Evolutionary conservation across 2,329 filamentous ascomycete species (phyloP).

Genomic region (Sporothrix mexicana): DNA sequence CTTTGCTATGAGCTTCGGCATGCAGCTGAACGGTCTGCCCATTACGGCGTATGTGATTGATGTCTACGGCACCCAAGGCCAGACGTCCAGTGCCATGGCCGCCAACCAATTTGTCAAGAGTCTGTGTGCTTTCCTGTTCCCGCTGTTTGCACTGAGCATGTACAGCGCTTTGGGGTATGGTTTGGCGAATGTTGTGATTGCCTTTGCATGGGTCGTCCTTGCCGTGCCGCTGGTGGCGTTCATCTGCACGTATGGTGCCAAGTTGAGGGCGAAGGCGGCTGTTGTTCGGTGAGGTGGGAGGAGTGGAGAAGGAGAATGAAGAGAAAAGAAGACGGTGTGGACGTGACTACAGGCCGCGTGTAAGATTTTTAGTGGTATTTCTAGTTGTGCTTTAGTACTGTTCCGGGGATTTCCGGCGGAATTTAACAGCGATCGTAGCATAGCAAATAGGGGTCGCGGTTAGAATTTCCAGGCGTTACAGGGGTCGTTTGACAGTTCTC

Average conservation of each 20-base stretch:
- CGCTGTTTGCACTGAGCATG: slow-evolving; percentile 54
- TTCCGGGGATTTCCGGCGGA: neutral
- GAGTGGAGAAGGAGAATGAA: neutral
- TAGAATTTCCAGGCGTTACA: neutral
- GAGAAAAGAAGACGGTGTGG: too few species aligned
- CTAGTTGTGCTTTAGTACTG: neutral
- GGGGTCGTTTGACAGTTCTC: neutral
- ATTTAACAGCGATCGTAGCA: neutral
- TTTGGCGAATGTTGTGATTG: neutral
- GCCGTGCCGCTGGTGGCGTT: neutral
- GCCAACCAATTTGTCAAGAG: slow-evolving; percentile 54
- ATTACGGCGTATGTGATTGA: slow-evolving; percentile 53
- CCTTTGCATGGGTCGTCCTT: neutral
- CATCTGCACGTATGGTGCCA: neutral
- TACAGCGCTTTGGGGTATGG: slow-evolving; percentile 40
- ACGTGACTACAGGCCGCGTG: neutral
- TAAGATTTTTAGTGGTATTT: neutral
- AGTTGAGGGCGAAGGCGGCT: neutral
- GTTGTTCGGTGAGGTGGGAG: neutral
- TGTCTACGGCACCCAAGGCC: slow-evolving; percentile 49
- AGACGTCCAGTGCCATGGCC: slow-evolving; percentile 55
- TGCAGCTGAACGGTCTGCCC: slow-evolving; percentile 40
- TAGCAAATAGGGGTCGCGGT: neutral
- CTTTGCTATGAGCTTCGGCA: neutral
- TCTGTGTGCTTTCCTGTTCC: slow-evolving; percentile 56